phyloP scores from a whole-genome alignment of 108 stramenopile genomes.

The Conticribra weissflogii region DNA sequence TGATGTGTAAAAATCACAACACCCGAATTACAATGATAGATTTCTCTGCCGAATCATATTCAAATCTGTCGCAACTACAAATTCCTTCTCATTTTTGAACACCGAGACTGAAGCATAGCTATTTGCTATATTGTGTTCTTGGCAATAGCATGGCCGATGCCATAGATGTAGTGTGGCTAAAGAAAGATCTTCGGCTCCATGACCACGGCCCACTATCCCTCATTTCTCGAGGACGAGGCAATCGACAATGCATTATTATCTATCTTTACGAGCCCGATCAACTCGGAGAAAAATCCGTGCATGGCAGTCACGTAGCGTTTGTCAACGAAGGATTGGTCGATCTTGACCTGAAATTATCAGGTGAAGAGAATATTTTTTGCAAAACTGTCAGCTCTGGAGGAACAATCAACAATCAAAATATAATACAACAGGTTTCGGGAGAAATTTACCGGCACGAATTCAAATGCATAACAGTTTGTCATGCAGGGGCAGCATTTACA shows the following conservation, averaged over 20 bases:
- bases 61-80: too few relatives aligned
- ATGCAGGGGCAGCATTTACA: constrained; percentile 49
- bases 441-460: constrained; percentile 42
- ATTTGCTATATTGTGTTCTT: not conserved
- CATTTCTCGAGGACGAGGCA: constrained; percentile 20
- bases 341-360: constrained; percentile 50
- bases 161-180: constrained; percentile 77
- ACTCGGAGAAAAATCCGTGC: constrained; percentile 61
- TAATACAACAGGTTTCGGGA: not conserved
- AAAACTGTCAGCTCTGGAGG: not conserved
- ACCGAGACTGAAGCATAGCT: not conserved
- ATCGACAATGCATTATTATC: constrained; percentile 49
- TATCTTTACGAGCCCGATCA: constrained; percentile 80
- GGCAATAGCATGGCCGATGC: not conserved
- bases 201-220: constrained; percentile 71
- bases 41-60: too few relatives aligned
- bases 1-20: too few relatives aligned
- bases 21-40: too few relatives aligned
- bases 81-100: not conserved
- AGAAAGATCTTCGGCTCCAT: constrained; percentile 64
- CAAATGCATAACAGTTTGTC: constrained; percentile 61
- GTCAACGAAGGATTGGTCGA: constrained; percentile 71
- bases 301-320: constrained; percentile 71
- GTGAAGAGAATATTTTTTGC: constrained; percentile 1
- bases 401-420: not conserved